These are phyloP conservation scores for Fusarium sp. DNA, from an alignment of 2,329 filamentous ascomycete genomes.

Conservation along the genomic window DNA sequence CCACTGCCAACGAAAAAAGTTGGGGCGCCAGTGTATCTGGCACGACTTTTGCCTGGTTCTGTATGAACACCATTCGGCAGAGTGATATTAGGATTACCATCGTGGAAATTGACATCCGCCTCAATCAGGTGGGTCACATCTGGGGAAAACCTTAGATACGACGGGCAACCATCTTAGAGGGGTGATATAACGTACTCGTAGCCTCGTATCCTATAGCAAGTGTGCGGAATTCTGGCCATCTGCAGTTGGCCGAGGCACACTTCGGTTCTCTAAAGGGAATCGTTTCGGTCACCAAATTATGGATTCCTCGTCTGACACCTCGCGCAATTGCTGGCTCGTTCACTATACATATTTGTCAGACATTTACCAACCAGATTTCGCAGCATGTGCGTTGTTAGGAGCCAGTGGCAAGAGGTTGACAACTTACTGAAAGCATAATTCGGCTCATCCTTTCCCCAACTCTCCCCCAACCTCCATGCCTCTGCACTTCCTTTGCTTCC, in stretches of 20 bases:
- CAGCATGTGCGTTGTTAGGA: background rate
- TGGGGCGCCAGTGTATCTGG: background rate
- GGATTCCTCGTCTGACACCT: background rate
- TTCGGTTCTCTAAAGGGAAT: background rate
- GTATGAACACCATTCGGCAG: conserved; percentile 1
- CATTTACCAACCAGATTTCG: background rate
- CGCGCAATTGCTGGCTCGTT: conserved; percentile 2
- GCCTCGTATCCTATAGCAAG: background rate
- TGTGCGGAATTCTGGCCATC: conserved; percentile 7
- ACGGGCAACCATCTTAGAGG: background rate
- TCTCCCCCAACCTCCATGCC: conserved; percentile 1
- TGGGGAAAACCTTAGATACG: background rate
- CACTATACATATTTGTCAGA: conserved; percentile 5
- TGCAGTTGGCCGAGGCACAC: background rate
- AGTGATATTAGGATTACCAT: conserved; percentile 6
- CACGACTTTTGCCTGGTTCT: background rate
- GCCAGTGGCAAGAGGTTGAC: background rate
- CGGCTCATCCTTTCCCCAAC: background rate
- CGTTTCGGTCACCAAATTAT: background rate
- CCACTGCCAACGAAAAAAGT: background rate
- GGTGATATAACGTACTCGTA: background rate
- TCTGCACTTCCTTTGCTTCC: background rate
- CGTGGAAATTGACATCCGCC: conserved; percentile 3
- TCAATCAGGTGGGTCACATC: conserved; percentile 4
- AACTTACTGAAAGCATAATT: conserved; percentile 1